Evolutionary conservation across 345 rosid species (phyloP), one percentile per base, ranked within the genome.

Genomic region (Heritiera littoralis): DNA sequence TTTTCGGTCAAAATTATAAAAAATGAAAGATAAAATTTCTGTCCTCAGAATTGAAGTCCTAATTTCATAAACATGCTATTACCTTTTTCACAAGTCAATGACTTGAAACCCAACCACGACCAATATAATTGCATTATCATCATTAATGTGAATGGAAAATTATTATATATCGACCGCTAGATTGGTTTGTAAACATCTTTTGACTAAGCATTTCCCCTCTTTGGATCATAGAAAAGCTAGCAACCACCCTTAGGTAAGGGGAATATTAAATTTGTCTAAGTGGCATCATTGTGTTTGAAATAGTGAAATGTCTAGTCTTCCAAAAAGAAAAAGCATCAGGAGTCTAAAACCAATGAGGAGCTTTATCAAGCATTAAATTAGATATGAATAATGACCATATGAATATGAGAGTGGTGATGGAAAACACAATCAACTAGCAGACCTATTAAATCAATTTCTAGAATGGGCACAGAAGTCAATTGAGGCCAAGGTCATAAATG

Each of bases 161-260:
- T 61, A 75, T 73, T 54, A 72, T 77, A 73, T 79, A n/a, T 18
- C 49, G 65, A 75, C 66, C 76, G 79, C 72, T 71, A 77, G 65
- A 56, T 43, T 58, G 81, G 46, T 60, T 17, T 3, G 12, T 9
- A 76, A 68, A 35, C 46, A 75, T 72, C 78, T 83, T 81, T 80
- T 81, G 77, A 80, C 78, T 23, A 80, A 82, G 73, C 71, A 79
- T 56, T 66, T 75, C 55, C 56, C 40, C 13, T 11, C 14, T 28
- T 28, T 54, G 32, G 41, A 72, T 72, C 76, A 72, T 35, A 32
- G 15, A 40, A 71, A 68, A 30, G 63, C 69, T 15, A 38, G 11
- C 23, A 74, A 43, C 66, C 76, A 46, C 35, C 35, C 84, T 17
- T 41, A 28, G 51, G 77, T 66, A 45, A 65, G 49, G 60, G 35